phyloP scores from a whole-genome alignment of 805 yeast species.

The Yarrowia sp. region DNA sequence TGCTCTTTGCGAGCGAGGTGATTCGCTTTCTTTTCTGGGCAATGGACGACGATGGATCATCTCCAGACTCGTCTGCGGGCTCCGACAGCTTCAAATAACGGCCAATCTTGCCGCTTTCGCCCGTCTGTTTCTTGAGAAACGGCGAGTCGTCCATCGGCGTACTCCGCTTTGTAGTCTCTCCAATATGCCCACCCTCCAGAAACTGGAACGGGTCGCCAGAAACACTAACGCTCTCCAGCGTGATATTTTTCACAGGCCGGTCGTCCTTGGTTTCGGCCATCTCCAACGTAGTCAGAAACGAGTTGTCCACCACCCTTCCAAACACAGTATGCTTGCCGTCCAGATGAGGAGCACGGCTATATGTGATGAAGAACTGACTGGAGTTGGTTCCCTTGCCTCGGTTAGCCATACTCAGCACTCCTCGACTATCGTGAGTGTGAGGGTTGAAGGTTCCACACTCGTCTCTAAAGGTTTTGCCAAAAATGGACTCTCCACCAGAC shows the following conservation, averaged over 20 bases:
- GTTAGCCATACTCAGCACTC: constrained; percentile 88
- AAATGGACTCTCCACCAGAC: constrained; percentile 59
- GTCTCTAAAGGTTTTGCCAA: constrained; percentile 49
- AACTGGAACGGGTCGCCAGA: constrained; percentile 43
- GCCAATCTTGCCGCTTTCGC: constrained; percentile 41
- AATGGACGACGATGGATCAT: constrained; percentile 8
- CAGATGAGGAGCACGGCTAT: constrained; percentile 74
- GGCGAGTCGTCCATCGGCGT: constrained; percentile 43
- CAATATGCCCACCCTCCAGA: constrained; percentile 5
- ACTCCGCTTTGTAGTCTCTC: background rate
- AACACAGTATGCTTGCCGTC: constrained; percentile 78
- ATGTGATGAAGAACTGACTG: constrained; percentile 87
- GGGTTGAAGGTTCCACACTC: constrained; percentile 47
- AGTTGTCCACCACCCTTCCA: constrained; percentile 62
- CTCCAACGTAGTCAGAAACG: constrained; percentile 57
- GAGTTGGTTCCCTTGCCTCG: constrained; percentile 94
- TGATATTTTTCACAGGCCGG: constrained; percentile 57
- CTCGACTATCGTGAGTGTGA: constrained; percentile 78
- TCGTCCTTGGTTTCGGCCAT: constrained; percentile 46
- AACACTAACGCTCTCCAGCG: constrained; percentile 47
- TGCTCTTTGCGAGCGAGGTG: constrained; percentile 43
- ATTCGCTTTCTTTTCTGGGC: constrained; percentile 40
- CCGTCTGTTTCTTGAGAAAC: constrained; percentile 42
- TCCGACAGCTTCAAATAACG: constrained; percentile 42
- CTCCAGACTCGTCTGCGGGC: background rate